phyloP scores from a whole-genome alignment of 805 yeast species.

The Wickerhamiella allomyrinae region DNA sequence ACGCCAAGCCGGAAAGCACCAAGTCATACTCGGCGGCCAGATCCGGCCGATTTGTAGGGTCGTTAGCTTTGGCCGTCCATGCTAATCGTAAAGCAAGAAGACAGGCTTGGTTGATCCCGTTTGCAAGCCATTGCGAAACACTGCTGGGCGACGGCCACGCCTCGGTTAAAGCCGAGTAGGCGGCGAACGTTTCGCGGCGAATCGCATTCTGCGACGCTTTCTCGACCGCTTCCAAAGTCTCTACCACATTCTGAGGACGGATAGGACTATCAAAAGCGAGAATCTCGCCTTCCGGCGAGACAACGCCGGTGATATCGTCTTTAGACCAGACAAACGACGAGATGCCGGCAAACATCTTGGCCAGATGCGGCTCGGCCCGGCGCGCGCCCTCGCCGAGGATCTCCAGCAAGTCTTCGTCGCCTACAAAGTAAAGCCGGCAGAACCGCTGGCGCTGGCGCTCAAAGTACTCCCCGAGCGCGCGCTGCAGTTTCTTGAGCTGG shows the following conservation, averaged over 20 bases:
- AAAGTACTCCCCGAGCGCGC: conserved; percentile 59
- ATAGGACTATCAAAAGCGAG: conserved; percentile 30
- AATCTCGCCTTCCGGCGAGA: conserved; percentile 54
- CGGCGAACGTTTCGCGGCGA: conserved; percentile 22
- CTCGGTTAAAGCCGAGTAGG: conserved; percentile 21
- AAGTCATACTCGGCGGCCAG: background rate
- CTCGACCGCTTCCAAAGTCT: conserved; percentile 54
- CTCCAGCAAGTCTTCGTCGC: conserved; percentile 79
- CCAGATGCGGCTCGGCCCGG: conserved; percentile 42
- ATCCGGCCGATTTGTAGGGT: background rate
- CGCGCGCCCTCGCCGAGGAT: conserved; percentile 43
- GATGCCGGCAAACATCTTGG: conserved; percentile 61
- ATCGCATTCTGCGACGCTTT: conserved; percentile 36
- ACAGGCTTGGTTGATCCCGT: conserved; percentile 39
- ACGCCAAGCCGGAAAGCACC: background rate
- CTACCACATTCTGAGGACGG: conserved; percentile 32
- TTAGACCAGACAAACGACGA: conserved; percentile 27
- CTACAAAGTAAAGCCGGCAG: conserved; percentile 75
- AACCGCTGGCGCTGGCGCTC: conserved; percentile 66
- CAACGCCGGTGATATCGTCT: conserved; percentile 32
- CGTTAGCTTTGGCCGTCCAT: background rate
- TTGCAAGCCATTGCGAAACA: conserved; percentile 26
- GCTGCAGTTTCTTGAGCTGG: conserved; percentile 42
- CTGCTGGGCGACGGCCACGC: conserved; percentile 11
- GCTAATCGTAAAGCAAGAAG: conserved; percentile 12